These are phyloP conservation scores for Dactylorhiza incarnata DNA, from an alignment of 106 monocot genomes.

Conservation along the genomic window DNA sequence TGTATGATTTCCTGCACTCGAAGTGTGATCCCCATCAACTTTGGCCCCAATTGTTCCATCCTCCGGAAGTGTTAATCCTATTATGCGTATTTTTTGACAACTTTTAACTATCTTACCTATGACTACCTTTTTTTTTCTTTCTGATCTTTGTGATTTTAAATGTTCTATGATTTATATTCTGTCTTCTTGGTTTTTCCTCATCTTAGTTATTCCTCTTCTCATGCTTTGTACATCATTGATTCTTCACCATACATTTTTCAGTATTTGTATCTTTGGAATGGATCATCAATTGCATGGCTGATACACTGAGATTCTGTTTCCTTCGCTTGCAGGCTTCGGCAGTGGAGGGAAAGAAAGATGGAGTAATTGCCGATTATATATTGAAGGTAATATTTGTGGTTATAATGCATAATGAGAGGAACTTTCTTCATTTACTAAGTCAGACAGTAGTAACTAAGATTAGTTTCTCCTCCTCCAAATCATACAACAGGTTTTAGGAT, in stretches of 20 bases:
- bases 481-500: constrained; percentile 35
- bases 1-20: no score
- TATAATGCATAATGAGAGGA: neutral
- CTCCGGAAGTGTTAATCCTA: neutral
- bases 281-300: neutral
- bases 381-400: constrained; percentile 24
- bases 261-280: neutral
- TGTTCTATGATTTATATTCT: neutral
- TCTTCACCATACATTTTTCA: neutral
- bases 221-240: neutral
- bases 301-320: neutral
- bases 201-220: neutral
- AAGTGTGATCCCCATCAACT: neutral
- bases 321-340: constrained; percentile 26
- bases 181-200: neutral
- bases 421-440: neutral
- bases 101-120: no score
- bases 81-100: no score
- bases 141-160: neutral
- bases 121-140: neutral
- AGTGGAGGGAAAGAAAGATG: constrained; percentile 28
- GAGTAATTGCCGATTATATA: constrained; percentile 48
- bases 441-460: neutral
- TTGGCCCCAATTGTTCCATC: neutral
- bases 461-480: neutral